Evolutionary conservation across 164 flowering plant species (phyloP).

Genomic region (Buxus sempervirens): DNA sequence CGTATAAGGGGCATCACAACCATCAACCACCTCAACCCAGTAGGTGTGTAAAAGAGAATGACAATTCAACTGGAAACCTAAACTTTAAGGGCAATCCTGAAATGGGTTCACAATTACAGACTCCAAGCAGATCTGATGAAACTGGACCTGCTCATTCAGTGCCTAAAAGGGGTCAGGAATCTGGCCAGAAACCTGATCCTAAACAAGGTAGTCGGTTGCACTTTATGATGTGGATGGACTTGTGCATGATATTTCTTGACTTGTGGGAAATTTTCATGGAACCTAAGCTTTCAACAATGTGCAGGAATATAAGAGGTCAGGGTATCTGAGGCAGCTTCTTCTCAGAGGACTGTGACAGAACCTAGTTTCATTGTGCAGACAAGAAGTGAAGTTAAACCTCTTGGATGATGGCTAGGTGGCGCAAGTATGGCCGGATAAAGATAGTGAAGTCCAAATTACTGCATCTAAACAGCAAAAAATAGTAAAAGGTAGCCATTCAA

Average conservation of each 20-base stretch:
- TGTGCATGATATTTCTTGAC: not conserved
- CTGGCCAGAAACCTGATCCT: constrained; percentile 56
- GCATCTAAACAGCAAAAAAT: no score
- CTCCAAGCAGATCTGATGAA: constrained; percentile 29
- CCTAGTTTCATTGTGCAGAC: constrained; percentile 90
- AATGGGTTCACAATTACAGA: constrained; percentile 22
- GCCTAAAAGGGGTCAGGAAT: constrained; percentile 31
- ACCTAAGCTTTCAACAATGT: not conserved
- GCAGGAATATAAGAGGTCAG: constrained; percentile 54
- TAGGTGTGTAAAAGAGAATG: constrained; percentile 52
- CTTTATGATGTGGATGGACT: not conserved
- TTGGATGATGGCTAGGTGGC: constrained; percentile 99
- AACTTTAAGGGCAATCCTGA: constrained; percentile 33
- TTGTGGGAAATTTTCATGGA: not conserved
- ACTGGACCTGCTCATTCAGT: constrained; percentile 19
- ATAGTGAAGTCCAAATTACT: no score
- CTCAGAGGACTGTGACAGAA: constrained; percentile 70
- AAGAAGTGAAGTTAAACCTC: constrained; percentile 93
- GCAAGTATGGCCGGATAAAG: constrained; percentile 98
- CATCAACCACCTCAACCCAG: no score
- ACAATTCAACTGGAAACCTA: constrained; percentile 30
- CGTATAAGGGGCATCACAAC: no score
- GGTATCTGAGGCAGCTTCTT: constrained; percentile 28
- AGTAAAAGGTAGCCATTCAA: no score
- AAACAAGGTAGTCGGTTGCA: constrained; percentile 57